A percentile compares a stretch with the other conserved stretches of the same genome.
Evolutionary conservation across 805 yeast genomes (phyloP).

Genomic region (Suhomyces prunicola): DNA sequence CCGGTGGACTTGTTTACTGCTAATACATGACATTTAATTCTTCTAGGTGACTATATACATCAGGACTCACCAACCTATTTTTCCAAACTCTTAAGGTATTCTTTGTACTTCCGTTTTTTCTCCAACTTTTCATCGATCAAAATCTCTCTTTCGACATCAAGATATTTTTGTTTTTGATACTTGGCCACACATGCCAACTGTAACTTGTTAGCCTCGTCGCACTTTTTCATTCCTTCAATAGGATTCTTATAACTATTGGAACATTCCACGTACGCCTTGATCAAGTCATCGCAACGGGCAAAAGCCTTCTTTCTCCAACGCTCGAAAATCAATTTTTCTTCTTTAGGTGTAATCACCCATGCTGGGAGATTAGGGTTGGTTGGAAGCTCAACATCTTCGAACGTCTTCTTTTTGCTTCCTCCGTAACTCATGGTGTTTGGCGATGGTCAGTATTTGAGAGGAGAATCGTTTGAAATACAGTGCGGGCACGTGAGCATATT

Average conservation of each 20-base stretch:
- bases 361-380: slow-evolving; percentile 54
- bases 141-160: slow-evolving; percentile 67
- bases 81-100: slow-evolving; percentile 5
- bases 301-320: slow-evolving; percentile 69
- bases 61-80: background rate
- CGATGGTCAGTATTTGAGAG: background rate
- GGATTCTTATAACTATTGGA: slow-evolving; percentile 55
- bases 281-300: slow-evolving; percentile 63
- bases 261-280: slow-evolving; percentile 67
- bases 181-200: slow-evolving; percentile 62
- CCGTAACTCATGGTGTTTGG: slow-evolving; percentile 22
- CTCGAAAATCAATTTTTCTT: slow-evolving; percentile 68
- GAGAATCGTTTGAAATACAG: background rate
- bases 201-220: slow-evolving; percentile 54
- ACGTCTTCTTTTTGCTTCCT: slow-evolving; percentile 26
- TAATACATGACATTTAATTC: background rate
- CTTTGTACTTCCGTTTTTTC: slow-evolving; percentile 23
- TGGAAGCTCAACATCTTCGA: slow-evolving; percentile 37
- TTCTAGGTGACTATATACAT: background rate
- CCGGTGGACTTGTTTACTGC: background rate
- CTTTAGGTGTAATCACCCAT: slow-evolving; percentile 75
- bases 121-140: slow-evolving; percentile 56
- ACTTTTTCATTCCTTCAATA: slow-evolving; percentile 61
- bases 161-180: slow-evolving; percentile 58
- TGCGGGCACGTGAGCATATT: background rate